A percentile compares a stretch with the other conserved stretches of the same genome.
Conservation (phyloP, 2,329 filamentous ascomycete genomes). For the Calonectria leucothoes region DNA sequence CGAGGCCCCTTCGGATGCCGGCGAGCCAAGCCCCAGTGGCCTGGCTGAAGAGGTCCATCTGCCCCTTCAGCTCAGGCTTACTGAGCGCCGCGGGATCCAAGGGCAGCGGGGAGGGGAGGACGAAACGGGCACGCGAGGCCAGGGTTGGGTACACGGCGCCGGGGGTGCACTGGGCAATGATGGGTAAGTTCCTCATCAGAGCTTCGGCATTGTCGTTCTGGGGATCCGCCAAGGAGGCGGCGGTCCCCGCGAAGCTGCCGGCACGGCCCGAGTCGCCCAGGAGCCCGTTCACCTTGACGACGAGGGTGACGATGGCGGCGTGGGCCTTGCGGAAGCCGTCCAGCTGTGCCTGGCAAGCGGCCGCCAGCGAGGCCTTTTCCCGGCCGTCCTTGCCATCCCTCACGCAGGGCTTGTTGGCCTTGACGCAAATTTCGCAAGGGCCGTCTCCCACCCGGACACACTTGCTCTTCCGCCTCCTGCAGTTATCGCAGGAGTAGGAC, state of each 20-base stretch:
- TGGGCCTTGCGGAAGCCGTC: neutral
- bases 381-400: neutral
- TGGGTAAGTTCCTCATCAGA: neutral
- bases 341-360: neutral
- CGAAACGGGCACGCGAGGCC: too few relatives aligned
- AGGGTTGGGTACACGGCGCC: neutral
- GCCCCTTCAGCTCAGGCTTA: neutral
- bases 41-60: neutral
- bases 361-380: neutral
- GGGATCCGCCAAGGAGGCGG: neutral
- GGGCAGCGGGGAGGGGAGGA: neutral
- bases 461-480: constrained; percentile 7
- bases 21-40: neutral
- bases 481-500: neutral
- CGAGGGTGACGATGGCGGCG: neutral
- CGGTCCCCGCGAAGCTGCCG: neutral
- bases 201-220: neutral
- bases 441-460: neutral
- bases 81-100: neutral
- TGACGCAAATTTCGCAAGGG: neutral
- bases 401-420: neutral
- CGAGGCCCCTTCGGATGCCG: neutral
- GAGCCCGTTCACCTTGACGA: neutral
- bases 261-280: neutral
- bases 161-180: neutral